These are phyloP conservation scores for Aspergillus kassunensis DNA, from an alignment of 495 filamentous ascomycete genomes.

Conservation along the genomic window DNA sequence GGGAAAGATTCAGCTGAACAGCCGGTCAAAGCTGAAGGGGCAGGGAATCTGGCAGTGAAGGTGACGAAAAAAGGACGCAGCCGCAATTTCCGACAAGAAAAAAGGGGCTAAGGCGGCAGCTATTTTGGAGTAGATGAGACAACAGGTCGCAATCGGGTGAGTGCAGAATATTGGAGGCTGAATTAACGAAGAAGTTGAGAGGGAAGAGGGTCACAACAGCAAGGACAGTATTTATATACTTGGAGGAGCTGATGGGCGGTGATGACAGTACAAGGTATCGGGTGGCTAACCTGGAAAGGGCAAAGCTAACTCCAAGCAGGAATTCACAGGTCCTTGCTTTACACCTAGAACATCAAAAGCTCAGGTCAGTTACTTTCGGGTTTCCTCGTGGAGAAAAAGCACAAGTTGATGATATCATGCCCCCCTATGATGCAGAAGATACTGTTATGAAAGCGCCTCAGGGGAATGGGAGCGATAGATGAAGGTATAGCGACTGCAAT, in stretches of 20 bases:
- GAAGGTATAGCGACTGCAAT: no score
- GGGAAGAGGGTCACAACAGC: neutral
- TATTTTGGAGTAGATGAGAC: neutral
- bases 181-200: neutral
- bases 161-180: neutral
- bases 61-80: neutral
- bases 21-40: neutral
- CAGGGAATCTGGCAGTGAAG: neutral
- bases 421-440: no score
- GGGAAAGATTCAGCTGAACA: neutral
- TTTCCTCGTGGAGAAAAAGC: no score
- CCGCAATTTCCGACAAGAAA: slow-evolving; percentile 5
- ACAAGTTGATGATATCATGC: no score
- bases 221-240: neutral
- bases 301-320: slow-evolving; percentile 2
- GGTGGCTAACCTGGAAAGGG: neutral
- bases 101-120: neutral
- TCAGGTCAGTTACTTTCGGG: no score
- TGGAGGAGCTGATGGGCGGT: neutral
- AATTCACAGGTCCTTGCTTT: slow-evolving; percentile 9
- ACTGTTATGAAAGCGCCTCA: no score
- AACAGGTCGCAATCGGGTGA: neutral
- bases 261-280: neutral
- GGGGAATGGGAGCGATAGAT: no score
- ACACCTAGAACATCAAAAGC: no score